These are phyloP conservation scores for Botrytis tulipae DNA, from an alignment of 2,329 filamentous ascomycete species.

Conservation along the genomic window DNA sequence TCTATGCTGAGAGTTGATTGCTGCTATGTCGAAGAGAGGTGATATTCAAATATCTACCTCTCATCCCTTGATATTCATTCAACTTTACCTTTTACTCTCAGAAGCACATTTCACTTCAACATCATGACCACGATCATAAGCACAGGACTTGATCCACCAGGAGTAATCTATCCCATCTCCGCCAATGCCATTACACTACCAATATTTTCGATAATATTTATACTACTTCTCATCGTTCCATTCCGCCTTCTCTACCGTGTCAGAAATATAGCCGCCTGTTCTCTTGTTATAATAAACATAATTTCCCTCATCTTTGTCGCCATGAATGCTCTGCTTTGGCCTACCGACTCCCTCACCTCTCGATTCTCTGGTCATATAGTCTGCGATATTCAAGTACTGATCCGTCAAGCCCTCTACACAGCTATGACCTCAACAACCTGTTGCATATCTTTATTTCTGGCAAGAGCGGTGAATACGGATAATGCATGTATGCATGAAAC, in stretches of 20 bases:
- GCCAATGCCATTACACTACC: constrained; percentile 45
- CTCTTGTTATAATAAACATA: constrained; percentile 55
- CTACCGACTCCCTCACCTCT: constrained; percentile 50
- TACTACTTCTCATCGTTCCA: constrained; percentile 55
- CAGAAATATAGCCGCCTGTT: constrained; percentile 58
- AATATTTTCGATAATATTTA: constrained; percentile 48
- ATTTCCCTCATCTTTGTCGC: constrained; percentile 57
- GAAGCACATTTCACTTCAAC: background rate
- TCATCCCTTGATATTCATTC: background rate
- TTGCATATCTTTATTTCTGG: constrained; percentile 60
- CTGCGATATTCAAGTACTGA: constrained; percentile 63
- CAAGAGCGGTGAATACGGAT: constrained; percentile 58
- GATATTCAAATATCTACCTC: background rate
- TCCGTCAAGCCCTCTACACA: constrained; percentile 53
- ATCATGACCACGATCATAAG: constrained; percentile 5
- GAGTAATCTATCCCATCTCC: constrained; percentile 11
- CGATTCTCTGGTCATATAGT: constrained; percentile 59
- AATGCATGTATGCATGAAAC: constrained; percentile 51
- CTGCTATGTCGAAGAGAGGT: background rate
- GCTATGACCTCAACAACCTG: constrained; percentile 52
- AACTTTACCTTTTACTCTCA: background rate
- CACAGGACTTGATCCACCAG: background rate
- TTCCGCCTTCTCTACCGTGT: constrained; percentile 59
- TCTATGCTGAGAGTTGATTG: background rate
- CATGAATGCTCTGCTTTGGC: constrained; percentile 65